Conservation (phyloP, 352 stramenopile genomes). For the Phytopythium vexans region DNA sequence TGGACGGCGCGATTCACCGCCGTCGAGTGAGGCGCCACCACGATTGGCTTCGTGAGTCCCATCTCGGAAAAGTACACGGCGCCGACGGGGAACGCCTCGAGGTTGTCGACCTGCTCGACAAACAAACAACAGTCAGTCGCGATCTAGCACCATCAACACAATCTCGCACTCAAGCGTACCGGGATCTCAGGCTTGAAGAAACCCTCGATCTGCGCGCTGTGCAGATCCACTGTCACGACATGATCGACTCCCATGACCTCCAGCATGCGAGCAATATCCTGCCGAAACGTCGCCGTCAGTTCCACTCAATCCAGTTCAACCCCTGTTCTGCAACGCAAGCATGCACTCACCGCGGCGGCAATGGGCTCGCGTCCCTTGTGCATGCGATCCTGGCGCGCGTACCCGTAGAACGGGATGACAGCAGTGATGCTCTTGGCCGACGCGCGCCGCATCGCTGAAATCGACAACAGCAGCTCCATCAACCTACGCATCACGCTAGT, state of each 20-base stretch:
- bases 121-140: neutral
- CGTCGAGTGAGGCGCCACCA: conserved; percentile 80
- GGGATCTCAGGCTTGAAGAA: conserved; percentile 87
- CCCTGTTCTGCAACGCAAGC: neutral
- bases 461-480: conserved; percentile 84
- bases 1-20: conserved; percentile 71
- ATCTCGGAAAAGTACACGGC: conserved; percentile 87
- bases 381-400: conserved; percentile 83
- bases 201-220: conserved; percentile 86
- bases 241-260: conserved; percentile 89
- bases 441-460: conserved; percentile 76
- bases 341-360: conserved; percentile 50
- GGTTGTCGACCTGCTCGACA: conserved; percentile 63
- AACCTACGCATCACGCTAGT: conserved; percentile 29
- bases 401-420: conserved; percentile 87
- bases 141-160: neutral
- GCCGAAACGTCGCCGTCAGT: neutral
- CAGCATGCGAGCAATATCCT: conserved; percentile 86
- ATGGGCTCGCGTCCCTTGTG: conserved; percentile 81
- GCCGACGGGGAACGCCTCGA: conserved; percentile 82
- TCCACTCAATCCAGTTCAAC: neutral
- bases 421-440: conserved; percentile 86
- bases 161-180: conserved; percentile 14
- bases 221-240: conserved; percentile 85
- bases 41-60: conserved; percentile 58